Evolutionary conservation across 2,329 filamentous ascomycete species (phyloP).

Genomic region (Beauveria medogensis): DNA sequence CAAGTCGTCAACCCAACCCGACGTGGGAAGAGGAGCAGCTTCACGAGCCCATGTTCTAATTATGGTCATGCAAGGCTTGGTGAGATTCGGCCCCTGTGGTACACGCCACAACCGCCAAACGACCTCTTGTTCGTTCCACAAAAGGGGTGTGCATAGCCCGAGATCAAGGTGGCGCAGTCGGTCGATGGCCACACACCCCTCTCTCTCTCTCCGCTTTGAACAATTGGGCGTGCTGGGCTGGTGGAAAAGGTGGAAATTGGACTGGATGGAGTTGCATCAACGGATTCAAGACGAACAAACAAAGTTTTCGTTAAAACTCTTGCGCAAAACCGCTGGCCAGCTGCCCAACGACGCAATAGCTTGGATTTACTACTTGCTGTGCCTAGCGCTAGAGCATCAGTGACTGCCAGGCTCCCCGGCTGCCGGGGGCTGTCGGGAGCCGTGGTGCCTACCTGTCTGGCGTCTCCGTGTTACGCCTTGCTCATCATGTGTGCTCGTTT

Average conservation of each 20-base stretch:
- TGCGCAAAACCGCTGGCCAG: not conserved
- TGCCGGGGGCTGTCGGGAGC: not conserved
- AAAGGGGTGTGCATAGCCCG: not conserved
- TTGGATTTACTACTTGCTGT: too few relatives aligned
- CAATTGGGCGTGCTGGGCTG: too few relatives aligned
- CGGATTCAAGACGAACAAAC: not conserved
- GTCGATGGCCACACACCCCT: not conserved
- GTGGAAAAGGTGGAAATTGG: too few relatives aligned
- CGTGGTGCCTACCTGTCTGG: not conserved
- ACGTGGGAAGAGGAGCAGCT: not conserved
- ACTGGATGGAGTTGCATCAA: too few relatives aligned
- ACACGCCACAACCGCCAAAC: slow-evolving; percentile 6
- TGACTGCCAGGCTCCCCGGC: not conserved
- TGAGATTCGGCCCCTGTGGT: not conserved
- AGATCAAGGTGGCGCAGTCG: slow-evolving; percentile 5
- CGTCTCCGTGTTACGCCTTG: too few relatives aligned
- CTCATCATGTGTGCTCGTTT: too few relatives aligned
- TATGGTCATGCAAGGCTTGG: not conserved
- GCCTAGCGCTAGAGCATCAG: too few relatives aligned
- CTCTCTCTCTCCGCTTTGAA: not conserved
- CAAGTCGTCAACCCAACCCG: not conserved
- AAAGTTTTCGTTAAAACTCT: not conserved
- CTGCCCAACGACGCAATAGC: not conserved
- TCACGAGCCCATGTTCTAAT: not conserved
- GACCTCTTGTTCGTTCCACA: not conserved